Conservation (phyloP, 2,329 filamentous ascomycete species). For the Pseudogymnoascus sp. region DNA sequence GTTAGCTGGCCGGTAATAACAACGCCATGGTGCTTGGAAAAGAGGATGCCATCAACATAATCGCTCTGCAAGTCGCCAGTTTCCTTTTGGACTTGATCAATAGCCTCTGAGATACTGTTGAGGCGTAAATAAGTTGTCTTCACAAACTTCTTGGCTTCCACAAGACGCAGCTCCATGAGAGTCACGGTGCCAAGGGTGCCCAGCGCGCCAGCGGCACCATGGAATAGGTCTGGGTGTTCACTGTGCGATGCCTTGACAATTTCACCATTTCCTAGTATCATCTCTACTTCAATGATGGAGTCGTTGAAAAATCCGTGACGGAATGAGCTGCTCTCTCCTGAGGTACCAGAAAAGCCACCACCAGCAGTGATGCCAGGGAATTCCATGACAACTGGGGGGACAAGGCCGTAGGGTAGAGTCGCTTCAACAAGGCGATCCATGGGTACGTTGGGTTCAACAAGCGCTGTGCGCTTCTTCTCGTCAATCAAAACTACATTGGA, state of each 20-base stretch:
- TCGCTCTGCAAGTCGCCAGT: conserved; percentile 28
- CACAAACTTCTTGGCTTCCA: conserved; percentile 46
- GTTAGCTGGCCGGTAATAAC: conserved; percentile 46
- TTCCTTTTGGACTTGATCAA: conserved; percentile 32
- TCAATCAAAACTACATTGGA: conserved; percentile 40
- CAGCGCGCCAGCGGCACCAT: conserved; percentile 50
- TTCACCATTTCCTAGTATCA: conserved; percentile 52
- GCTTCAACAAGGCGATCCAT: conserved; percentile 57
- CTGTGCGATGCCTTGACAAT: conserved; percentile 41
- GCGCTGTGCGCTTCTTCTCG: conserved; percentile 32
- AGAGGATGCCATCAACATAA: conserved; percentile 55
- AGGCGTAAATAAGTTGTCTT: conserved; percentile 47
- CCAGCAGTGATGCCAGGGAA: conserved; percentile 63
- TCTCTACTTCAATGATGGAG: conserved; percentile 54
- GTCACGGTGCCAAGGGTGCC: conserved; percentile 56
- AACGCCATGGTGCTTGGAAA: conserved; percentile 38
- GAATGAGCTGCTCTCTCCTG: conserved; percentile 60
- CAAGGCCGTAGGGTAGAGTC: conserved; percentile 44
- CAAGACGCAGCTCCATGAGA: conserved; percentile 48
- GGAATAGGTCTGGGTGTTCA: conserved; percentile 48
- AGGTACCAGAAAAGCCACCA: conserved; percentile 58
- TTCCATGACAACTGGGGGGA: conserved; percentile 62
- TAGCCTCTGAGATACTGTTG: conserved; percentile 34
- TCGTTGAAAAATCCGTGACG: conserved; percentile 55
- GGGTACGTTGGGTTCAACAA: conserved; percentile 61